Percentiles rank a stretch among this genome's conserved stretches.
Evolutionary conservation across 495 filamentous ascomycete species (phyloP).

Genomic region (Neurospora sp.): DNA sequence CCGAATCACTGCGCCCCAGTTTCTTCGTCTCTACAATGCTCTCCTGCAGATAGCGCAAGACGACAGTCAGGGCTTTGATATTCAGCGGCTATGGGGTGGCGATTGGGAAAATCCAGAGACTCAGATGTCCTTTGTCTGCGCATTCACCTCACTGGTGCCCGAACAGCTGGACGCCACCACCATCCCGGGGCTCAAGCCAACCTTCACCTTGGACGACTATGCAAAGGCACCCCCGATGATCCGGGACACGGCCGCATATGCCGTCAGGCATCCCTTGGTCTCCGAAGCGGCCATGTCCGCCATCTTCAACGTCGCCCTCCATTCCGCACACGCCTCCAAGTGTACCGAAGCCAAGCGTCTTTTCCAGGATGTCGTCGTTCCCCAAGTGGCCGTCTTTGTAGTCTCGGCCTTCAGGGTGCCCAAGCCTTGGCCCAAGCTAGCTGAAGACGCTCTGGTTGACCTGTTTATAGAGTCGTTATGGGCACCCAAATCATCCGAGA

Average conservation of each 20-base stretch:
- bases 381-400: constrained; percentile 64
- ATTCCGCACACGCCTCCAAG: constrained; percentile 53
- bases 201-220: constrained; percentile 71
- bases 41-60: constrained; percentile 59
- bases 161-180: constrained; percentile 71
- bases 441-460: constrained; percentile 42
- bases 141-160: constrained; percentile 58
- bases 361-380: constrained; percentile 56
- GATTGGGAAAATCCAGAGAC: constrained; percentile 77
- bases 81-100: constrained; percentile 85
- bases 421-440: constrained; percentile 44
- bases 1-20: constrained; percentile 65
- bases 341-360: constrained; percentile 56
- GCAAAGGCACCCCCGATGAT: constrained; percentile 59
- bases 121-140: constrained; percentile 81
- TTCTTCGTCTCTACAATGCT: constrained; percentile 66
- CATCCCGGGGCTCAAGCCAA: constrained; percentile 67
- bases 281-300: constrained; percentile 78
- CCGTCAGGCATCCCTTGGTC: constrained; percentile 75
- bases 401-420: constrained; percentile 61
- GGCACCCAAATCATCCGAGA: constrained; percentile 37
- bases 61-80: constrained; percentile 44
- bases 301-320: constrained; percentile 66
- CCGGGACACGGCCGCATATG: constrained; percentile 58
- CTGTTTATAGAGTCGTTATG: constrained; percentile 41